Evolutionary conservation across 352 stramenopile species (phyloP).

Genomic region (Pseudoperonospora humuli): DNA sequence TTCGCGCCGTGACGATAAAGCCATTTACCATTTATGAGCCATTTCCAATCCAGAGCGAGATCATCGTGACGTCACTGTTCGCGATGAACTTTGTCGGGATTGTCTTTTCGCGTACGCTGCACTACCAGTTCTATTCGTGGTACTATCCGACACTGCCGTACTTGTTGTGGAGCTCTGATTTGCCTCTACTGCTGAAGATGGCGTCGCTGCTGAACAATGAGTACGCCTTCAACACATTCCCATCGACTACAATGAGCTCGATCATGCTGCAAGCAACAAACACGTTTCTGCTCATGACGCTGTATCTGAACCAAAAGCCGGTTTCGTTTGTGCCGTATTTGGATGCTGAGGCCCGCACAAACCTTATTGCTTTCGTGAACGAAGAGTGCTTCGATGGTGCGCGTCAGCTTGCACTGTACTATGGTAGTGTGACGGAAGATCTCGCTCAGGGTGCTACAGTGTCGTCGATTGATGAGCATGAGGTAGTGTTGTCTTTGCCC

Average conservation of each 20-base stretch:
- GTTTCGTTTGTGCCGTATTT: slow-evolving; percentile 66
- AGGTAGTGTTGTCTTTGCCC: slow-evolving; percentile 61
- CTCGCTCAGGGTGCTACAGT: slow-evolving; percentile 49
- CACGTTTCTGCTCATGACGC: slow-evolving; percentile 69
- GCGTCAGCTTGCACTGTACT: slow-evolving; percentile 70
- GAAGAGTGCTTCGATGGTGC: slow-evolving; percentile 69
- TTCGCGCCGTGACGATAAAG: slow-evolving; percentile 62
- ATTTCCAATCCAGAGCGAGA: slow-evolving; percentile 74
- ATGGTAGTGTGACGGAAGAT: slow-evolving; percentile 75
- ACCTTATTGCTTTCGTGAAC: slow-evolving; percentile 68
- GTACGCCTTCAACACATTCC: slow-evolving; percentile 95
- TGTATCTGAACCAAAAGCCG: slow-evolving; percentile 61
- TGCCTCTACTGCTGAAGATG: slow-evolving; percentile 75
- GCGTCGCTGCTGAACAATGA: slow-evolving; percentile 81
- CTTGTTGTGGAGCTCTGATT: slow-evolving; percentile 87
- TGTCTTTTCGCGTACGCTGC: slow-evolving; percentile 92
- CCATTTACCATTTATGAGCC: slow-evolving; percentile 66
- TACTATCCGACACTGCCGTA: slow-evolving; percentile 95
- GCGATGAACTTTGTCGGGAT: slow-evolving; percentile 96
- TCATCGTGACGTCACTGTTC: slow-evolving; percentile 84
- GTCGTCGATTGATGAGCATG: slow-evolving; percentile 75
- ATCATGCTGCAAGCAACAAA: slow-evolving; percentile 90
- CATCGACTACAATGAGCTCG: slow-evolving; percentile 87
- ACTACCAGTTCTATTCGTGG: slow-evolving; percentile 98
- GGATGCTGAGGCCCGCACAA: slow-evolving; percentile 63